Evolutionary conservation across 2,329 filamentous ascomycete genomes (phyloP).

Genomic region (Arthrobotrys entomopaga): DNA sequence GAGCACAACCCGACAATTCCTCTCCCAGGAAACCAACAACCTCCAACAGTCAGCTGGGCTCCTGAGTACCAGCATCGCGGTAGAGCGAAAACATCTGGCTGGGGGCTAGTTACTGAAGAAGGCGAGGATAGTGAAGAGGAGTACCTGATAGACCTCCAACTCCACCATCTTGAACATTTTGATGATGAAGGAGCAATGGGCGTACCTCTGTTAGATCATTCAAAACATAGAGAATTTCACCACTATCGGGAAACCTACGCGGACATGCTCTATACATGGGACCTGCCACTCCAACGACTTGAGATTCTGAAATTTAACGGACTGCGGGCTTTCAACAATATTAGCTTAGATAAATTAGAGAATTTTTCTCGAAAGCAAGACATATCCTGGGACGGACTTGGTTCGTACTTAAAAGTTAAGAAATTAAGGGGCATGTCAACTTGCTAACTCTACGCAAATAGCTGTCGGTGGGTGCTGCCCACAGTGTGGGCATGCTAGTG

Average conservation of each 20-base stretch:
- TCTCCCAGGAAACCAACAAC: constrained; percentile 16
- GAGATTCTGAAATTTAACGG: constrained; percentile 77
- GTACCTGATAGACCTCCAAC: constrained; percentile 64
- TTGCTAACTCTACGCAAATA: constrained; percentile 14
- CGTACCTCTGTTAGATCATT: constrained; percentile 69
- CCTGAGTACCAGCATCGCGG: constrained; percentile 53
- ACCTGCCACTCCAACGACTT: constrained; percentile 70
- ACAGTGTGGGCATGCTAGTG: constrained; percentile 51
- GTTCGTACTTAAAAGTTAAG: constrained; percentile 13
- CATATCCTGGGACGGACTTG: constrained; percentile 56
- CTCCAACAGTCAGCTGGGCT: constrained; percentile 43
- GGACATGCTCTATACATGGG: constrained; percentile 76
- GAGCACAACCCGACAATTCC: constrained; percentile 18
- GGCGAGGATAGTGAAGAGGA: constrained; percentile 42
- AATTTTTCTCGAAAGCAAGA: constrained; percentile 45
- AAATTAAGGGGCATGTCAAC: neutral
- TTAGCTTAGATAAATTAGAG: constrained; percentile 38
- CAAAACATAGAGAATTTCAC: constrained; percentile 66
- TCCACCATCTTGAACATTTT: constrained; percentile 73
- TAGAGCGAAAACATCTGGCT: constrained; percentile 22
- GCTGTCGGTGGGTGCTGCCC: constrained; percentile 43
- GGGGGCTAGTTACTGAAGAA: constrained; percentile 45
- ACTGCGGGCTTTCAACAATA: constrained; percentile 63
- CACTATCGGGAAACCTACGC: constrained; percentile 74
- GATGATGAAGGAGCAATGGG: constrained; percentile 75